phyloP scores from a whole-genome alignment of 257 asterid genomes.

The Solanum peruvianum region DNA sequence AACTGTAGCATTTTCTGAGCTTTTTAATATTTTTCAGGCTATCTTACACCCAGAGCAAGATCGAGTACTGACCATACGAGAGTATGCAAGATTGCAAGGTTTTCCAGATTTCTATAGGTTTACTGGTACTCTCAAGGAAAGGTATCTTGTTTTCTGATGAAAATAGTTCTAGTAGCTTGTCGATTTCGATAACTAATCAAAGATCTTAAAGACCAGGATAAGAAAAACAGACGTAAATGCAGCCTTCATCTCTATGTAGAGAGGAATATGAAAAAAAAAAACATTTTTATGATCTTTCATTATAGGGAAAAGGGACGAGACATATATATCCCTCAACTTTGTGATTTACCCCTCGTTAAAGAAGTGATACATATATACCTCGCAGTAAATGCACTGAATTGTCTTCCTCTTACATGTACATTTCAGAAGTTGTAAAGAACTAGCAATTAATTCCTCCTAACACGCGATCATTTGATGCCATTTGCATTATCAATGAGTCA shows the following conservation, averaged over 20 bases:
- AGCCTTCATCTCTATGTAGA: not conserved
- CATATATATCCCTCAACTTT: not conserved
- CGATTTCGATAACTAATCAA: not conserved
- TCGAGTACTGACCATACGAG: conserved; percentile 61
- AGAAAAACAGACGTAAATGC: not conserved
- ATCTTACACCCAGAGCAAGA: conserved; percentile 87
- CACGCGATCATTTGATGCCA: not conserved
- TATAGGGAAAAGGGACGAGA: not conserved
- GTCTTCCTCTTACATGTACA: not conserved
- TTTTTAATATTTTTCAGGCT: conserved; percentile 10
- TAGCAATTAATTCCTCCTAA: not conserved
- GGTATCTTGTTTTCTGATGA: conserved; percentile 9
- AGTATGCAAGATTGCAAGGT: conserved; percentile 81
- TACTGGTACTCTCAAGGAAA: conserved; percentile 44
- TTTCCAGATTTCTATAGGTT: conserved; percentile 79
- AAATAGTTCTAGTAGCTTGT: not conserved
- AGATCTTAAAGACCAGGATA: not conserved
- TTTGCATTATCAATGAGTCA: not conserved
- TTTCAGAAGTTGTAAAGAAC: not conserved
- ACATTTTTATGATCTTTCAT: not conserved
- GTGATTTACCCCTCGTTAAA: not conserved
- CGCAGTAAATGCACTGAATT: not conserved
- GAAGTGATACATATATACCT: not conserved
- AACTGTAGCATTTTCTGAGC: not conserved
- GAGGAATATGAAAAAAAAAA: not conserved